phyloP scores from a whole-genome alignment of 208 protist species.

The Trypanosoma avium region DNA sequence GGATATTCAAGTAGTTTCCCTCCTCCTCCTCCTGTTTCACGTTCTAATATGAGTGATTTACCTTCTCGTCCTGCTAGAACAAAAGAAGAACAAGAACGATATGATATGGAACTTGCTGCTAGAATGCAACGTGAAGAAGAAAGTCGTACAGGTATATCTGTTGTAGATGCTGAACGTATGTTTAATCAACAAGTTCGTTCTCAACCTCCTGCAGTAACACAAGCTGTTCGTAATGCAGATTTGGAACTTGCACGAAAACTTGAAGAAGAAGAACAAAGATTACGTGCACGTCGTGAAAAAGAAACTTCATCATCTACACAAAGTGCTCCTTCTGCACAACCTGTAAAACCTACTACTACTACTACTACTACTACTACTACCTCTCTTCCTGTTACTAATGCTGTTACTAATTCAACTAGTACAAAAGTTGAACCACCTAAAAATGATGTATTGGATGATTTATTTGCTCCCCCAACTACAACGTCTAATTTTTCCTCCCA shows the following conservation, averaged over 20 bases:
- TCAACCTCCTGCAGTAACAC: conserved; percentile 1
- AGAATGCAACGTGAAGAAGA: conserved; percentile 88
- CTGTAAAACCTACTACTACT: background rate
- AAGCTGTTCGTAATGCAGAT: conserved; percentile 43
- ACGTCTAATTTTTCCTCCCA: too few relatives aligned
- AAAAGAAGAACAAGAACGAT: conserved; percentile 83
- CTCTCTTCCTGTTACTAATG: conserved; percentile 16
- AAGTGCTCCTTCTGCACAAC: conserved; percentile 1
- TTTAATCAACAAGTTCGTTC: conserved; percentile 43
- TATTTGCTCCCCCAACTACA: conserved; percentile 52
- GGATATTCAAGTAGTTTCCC: conserved; percentile 26
- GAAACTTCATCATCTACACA: conserved; percentile 37
- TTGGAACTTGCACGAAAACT: conserved; percentile 68
- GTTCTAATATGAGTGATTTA: conserved; percentile 18
- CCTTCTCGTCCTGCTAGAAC: conserved; percentile 32
- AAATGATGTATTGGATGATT: conserved; percentile 62
- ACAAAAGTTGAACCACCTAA: conserved; percentile 31
- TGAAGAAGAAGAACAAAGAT: conserved; percentile 78
- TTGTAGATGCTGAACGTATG: conserved; percentile 68
- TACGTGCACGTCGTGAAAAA: conserved; percentile 35
- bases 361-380: conserved; percentile 12
- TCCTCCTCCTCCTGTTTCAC: background rate
- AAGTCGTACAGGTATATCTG: conserved; percentile 59
- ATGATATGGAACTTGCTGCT: conserved; percentile 83
- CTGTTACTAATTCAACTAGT: conserved; percentile 13